Evolutionary conservation across 768 basidiomycete species (phyloP).

Genomic region (Butyriboletus loyo): DNA sequence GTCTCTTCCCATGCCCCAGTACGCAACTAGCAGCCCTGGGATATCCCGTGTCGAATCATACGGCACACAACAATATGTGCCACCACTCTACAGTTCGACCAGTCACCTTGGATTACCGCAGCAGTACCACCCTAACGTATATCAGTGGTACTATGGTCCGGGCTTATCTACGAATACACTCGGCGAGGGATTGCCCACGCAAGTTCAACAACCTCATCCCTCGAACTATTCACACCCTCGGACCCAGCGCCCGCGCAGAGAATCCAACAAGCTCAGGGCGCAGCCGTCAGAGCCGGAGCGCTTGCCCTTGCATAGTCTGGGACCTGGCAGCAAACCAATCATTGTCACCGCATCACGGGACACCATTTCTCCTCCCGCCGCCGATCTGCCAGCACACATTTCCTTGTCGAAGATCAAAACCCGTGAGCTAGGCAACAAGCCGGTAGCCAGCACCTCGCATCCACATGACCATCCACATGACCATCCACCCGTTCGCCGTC

Average conservation of each 20-base stretch:
- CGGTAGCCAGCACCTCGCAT: slow-evolving; percentile 1
- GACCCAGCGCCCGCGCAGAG: slow-evolving; percentile 17
- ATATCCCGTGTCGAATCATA: slow-evolving; percentile 20
- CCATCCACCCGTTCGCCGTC: slow-evolving; percentile 41
- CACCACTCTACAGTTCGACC: slow-evolving; percentile 27
- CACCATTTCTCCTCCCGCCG: background rate
- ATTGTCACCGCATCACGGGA: background rate
- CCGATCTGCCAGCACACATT: slow-evolving; percentile 4
- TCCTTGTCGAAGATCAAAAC: slow-evolving; percentile 1
- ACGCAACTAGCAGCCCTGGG: slow-evolving; percentile 18
- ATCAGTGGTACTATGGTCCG: slow-evolving; percentile 50
- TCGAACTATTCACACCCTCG: slow-evolving; percentile 27
- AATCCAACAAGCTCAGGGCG: slow-evolving; percentile 18
- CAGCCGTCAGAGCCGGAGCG: slow-evolving; percentile 12
- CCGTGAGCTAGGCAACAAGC: background rate
- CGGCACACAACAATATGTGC: slow-evolving; percentile 13
- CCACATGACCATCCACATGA: slow-evolving; percentile 25
- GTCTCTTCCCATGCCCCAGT: slow-evolving; percentile 22
- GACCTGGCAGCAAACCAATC: background rate
- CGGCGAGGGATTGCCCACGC: slow-evolving; percentile 25
- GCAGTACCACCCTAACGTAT: slow-evolving; percentile 36
- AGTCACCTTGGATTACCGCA: slow-evolving; percentile 38
- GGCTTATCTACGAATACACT: slow-evolving; percentile 23
- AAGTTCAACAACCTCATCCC: slow-evolving; percentile 35
- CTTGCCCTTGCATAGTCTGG: slow-evolving; percentile 7